Conservation (phyloP, 1,139 yeast genomes). For the Zhuliangozyma blackwelliae region DNA sequence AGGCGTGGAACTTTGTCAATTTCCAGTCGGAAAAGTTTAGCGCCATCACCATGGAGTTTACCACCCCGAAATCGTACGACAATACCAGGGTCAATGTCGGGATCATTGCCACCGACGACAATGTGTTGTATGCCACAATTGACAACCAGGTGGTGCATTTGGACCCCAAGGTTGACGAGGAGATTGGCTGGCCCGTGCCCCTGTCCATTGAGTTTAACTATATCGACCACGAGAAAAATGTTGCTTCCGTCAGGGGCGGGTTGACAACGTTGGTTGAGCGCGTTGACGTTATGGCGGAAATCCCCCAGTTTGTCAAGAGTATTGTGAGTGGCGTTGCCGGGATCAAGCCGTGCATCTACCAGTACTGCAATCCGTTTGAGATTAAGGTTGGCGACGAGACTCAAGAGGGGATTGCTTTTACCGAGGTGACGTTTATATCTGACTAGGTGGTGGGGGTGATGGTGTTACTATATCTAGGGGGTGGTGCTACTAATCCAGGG, state of each 20-base stretch:
- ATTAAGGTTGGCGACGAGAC: constrained; percentile 31
- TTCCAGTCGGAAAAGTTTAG: constrained; percentile 75
- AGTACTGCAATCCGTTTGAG: constrained; percentile 61
- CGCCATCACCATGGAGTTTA: constrained; percentile 90
- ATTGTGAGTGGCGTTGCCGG: constrained; percentile 95
- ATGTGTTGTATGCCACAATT: constrained; percentile 61
- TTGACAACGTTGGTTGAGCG: constrained; percentile 69
- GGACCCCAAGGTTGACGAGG: constrained; percentile 53
- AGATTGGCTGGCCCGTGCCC: constrained; percentile 93
- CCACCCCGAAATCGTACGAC: constrained; percentile 89
- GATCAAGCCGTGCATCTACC: constrained; percentile 91
- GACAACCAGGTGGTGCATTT: constrained; percentile 64
- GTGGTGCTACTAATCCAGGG: not conserved
- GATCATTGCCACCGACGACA: constrained; percentile 60
- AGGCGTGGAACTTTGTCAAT: constrained; percentile 90
- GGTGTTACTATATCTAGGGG: not conserved
- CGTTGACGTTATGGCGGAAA: constrained; percentile 96
- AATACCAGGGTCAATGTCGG: constrained; percentile 78
- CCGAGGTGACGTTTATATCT: constrained; percentile 77
- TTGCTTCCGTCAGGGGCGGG: constrained; percentile 49
- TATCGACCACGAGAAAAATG: constrained; percentile 38
- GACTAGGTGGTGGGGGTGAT: constrained; percentile 26
- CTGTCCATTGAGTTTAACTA: constrained; percentile 55
- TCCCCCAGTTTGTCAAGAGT: constrained; percentile 89
- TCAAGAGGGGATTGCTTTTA: constrained; percentile 70